Evolutionary conservation across 1,139 yeast genomes (phyloP), one percentile per base, ranked within the genome.

Genomic region (Pichia sp.): DNA sequence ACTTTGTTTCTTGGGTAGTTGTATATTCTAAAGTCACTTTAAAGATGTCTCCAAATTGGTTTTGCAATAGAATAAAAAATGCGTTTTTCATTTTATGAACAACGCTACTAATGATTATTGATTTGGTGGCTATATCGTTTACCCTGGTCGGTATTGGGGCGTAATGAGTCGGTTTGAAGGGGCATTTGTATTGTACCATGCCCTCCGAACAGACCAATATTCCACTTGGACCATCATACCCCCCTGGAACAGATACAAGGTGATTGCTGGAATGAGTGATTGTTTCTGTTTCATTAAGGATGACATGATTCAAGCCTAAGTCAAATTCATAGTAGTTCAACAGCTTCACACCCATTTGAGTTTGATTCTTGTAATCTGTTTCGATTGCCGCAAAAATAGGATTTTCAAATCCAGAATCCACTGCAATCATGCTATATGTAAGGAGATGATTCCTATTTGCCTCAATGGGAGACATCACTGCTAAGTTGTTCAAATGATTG

Each of bases 331-430:
- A 91, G 65, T 78, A 85, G 8, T 80, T 77, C 53, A 91, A 69
- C 41, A 65, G 62, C 49, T 69, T 70, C 3, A 34, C 26, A 9
- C 31, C 26, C 10, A 37, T 30, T 7, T 46, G 18, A 5, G 25
- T 52, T 36, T 41, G 57, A 57, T 39, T 58, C 60, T 44, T 65
- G 57, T 79, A 76, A 50, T 82, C 87, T n/a, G 78, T 71, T 65
- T 93, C 98, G 19, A 93, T 69, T 0, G 93, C 78, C 0, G 89
- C 95, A 74, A 89, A 90, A 6, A 80, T 64, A 0, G 99, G 98
- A 64, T 89, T 89, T 19, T 85, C 93, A 64, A 75, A 85, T 1
- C 85, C 88, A 2, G 83, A 86, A 63, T 90, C 95, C 47, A 93
- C 66, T 0, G 87, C 84, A 23, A 78, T 70, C 4, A 83, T 63